Base-by-base conservation (phyloP, 1,284 basidiomycete genomes). In the Mycosarcoma mackinlayi region DNA sequence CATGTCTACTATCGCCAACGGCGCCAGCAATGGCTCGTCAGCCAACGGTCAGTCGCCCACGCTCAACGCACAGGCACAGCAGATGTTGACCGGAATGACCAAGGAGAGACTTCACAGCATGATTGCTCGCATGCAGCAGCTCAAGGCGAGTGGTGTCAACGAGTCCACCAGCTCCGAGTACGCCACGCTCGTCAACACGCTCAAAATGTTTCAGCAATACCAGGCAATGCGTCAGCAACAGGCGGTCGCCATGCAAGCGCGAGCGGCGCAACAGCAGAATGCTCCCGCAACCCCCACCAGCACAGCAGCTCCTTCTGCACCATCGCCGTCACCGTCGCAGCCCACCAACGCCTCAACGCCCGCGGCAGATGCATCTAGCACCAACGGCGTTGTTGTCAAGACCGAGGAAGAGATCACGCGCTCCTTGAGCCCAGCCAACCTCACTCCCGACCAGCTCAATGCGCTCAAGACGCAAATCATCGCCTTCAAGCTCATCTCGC, bases 401-500 rank as follows among this genome's bases (percentile, higher is more conserved):
- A 50, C 66, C 57, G 55, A 67, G 30, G 59, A 59, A 50, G 51
- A 61, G 42, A 46, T 63, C 30, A 24, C 61, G n/a, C 59, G 63
- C 13, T 64, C 70, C 18, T 49, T 62, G 61, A 68, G 70, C 38
- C 67, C 73, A 4, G 66, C 73, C 50, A 73, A 73, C 21, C 80
- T 98, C 83, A 91, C 91, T 0, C 62, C 69, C 1, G 91, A 92
- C 52, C 94, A 97, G 81, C 90, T 96, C 52, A 88, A 87, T 39
- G 89, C 92, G 24, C 88, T 98, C 35, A 89, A 92, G 51, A 88
- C 91, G 0, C 95, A 98, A 81, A 92, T 98, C 41, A 88, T 90
- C 58, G 92, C 94, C 0, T 96, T 91, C 86, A 93, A 93, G 80
- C 88, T 91, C 62, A 87, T 98, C 64, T 86, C 87, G 19, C 88